phyloP scores from a whole-genome alignment of 192 early-diverging fungal genomes.

The Chytriomyces sp. region DNA sequence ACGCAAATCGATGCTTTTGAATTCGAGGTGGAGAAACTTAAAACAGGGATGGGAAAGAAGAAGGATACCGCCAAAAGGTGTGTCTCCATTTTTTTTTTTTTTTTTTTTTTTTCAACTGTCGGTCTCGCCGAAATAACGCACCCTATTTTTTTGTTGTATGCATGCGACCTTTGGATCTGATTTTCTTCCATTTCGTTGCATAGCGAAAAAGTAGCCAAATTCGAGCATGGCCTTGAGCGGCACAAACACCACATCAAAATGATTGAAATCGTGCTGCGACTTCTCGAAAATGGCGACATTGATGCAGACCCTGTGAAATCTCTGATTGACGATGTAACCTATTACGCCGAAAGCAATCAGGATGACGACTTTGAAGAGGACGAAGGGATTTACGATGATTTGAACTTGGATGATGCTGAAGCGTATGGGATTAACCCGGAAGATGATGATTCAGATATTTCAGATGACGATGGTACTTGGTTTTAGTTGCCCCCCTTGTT shows the following conservation, averaged over 20 bases:
- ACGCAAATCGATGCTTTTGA: slow-evolving; percentile 94
- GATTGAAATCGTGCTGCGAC: slow-evolving; percentile 89
- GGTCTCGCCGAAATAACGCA: too few species aligned
- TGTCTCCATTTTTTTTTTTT: too few species aligned
- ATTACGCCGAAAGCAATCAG: slow-evolving; percentile 90
- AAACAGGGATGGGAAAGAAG: slow-evolving; percentile 74
- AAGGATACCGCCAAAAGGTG: slow-evolving; percentile 72
- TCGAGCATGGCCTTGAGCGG: slow-evolving; percentile 82
- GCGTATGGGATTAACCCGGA: slow-evolving; percentile 79
- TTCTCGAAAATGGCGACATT: slow-evolving; percentile 91
- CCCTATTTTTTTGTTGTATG: too few species aligned
- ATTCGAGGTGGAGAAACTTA: slow-evolving; percentile 81
- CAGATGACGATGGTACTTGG: slow-evolving; percentile 32
- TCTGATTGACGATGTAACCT: slow-evolving; percentile 90
- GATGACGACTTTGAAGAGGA: slow-evolving; percentile 94
- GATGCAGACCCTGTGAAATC: slow-evolving; percentile 63
- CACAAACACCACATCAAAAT: slow-evolving; percentile 91
- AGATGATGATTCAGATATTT: slow-evolving; percentile 57
- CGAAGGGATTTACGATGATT: slow-evolving; percentile 90
- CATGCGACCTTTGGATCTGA: too few species aligned
- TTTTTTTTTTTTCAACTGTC: too few species aligned
- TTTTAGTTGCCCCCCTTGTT: not conserved
- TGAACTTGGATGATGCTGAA: slow-evolving; percentile 92
- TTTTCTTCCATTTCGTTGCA: too few species aligned
- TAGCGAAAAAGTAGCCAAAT: slow-evolving; percentile 67